These are phyloP conservation scores for Calonectria honghensis DNA, from an alignment of 2,329 filamentous ascomycete genomes.

Conservation along the genomic window DNA sequence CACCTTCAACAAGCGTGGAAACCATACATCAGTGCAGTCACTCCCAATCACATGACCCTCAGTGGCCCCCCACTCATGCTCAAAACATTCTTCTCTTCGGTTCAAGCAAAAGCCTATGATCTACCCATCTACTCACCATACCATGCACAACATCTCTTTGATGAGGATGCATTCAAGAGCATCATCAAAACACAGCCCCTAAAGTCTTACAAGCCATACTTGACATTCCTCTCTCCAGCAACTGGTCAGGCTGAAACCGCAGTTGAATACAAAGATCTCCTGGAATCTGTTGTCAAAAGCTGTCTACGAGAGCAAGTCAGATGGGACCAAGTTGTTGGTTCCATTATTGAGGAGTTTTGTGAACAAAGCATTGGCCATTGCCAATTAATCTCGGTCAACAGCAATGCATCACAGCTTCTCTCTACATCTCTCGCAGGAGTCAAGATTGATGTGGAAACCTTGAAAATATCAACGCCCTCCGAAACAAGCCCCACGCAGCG, in stretches of 20 bases:
- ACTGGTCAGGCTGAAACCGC: conserved; percentile 28
- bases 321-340: conserved; percentile 41
- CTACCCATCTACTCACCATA: conserved; percentile 52
- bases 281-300: conserved; percentile 34
- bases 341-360: neutral
- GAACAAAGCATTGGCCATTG: conserved; percentile 28
- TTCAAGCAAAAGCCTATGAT: conserved; percentile 41
- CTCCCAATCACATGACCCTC: conserved; percentile 48
- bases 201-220: neutral
- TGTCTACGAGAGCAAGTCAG: conserved; percentile 40
- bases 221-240: conserved; percentile 35
- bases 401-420: conserved; percentile 45
- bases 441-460: conserved; percentile 32
- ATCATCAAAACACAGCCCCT: neutral
- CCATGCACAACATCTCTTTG: conserved; percentile 52
- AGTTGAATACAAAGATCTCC: conserved; percentile 20
- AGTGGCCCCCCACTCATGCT: conserved; percentile 52
- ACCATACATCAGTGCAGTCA: conserved; percentile 53
- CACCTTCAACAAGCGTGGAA: conserved; percentile 35
- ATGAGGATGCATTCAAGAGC: conserved; percentile 13
- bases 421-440: conserved; percentile 31
- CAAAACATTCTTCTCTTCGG: conserved; percentile 39
- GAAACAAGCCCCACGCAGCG: conserved; percentile 13
- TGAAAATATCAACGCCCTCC: conserved; percentile 12
- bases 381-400: conserved; percentile 37